These are phyloP conservation scores for Malassezia yamatoensis DNA, from an alignment of 1,284 basidiomycete genomes.

Conservation along the genomic window DNA sequence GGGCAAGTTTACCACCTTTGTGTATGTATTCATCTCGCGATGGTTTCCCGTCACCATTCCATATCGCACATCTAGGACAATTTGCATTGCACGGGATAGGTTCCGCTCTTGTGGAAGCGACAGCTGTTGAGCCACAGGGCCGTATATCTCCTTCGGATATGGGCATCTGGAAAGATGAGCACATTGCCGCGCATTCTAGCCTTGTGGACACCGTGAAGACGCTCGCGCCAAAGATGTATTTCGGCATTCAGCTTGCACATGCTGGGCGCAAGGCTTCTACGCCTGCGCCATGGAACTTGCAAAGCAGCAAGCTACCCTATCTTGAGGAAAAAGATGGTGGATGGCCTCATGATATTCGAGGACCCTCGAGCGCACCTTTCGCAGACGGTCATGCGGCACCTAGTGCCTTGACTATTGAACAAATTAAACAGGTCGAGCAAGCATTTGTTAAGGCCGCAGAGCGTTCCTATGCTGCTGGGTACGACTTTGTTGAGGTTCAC, in stretches of 20 bases:
- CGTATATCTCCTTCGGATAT: slow-evolving; percentile 61
- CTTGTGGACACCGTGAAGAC: slow-evolving; percentile 65
- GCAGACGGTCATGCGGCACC: slow-evolving; percentile 53
- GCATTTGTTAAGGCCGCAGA: slow-evolving; percentile 60
- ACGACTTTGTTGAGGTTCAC: slow-evolving; percentile 65
- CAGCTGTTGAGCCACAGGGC: slow-evolving; percentile 61
- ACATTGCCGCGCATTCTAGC: slow-evolving; percentile 59
- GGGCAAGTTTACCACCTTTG: slow-evolving; percentile 37
- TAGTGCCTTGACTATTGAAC: slow-evolving; percentile 54
- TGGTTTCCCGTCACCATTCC: slow-evolving; percentile 39
- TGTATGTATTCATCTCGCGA: slow-evolving; percentile 39
- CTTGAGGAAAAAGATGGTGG: slow-evolving; percentile 51
- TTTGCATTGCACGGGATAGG: slow-evolving; percentile 45
- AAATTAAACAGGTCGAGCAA: slow-evolving; percentile 58
- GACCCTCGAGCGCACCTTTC: slow-evolving; percentile 57
- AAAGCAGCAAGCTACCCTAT: slow-evolving; percentile 33
- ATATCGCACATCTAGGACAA: slow-evolving; percentile 39
- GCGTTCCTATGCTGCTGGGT: slow-evolving; percentile 50
- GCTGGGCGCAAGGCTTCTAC: slow-evolving; percentile 63
- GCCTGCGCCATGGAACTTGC: slow-evolving; percentile 49
- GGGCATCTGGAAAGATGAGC: slow-evolving; percentile 66
- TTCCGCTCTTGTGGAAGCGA: slow-evolving; percentile 38
- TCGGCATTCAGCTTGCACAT: slow-evolving; percentile 71
- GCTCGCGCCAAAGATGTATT: slow-evolving; percentile 55
- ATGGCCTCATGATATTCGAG: slow-evolving; percentile 59